Conservation (phyloP, 805 yeast genomes). For the Wickerhamiella parazyma region DNA sequence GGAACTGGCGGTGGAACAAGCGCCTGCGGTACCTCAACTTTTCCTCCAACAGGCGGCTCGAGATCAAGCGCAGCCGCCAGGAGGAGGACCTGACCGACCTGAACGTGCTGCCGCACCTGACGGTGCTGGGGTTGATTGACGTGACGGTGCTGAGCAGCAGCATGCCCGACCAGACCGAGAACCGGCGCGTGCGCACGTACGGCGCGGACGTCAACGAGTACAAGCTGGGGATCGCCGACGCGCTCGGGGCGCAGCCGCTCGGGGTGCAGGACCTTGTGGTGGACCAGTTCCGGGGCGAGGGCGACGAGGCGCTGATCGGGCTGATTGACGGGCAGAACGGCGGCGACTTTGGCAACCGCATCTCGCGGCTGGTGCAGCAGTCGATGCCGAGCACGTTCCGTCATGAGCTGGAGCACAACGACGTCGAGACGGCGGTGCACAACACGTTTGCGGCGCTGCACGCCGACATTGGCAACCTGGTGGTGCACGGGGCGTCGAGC, state of each 20-base stretch:
- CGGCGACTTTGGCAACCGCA: constrained; percentile 30
- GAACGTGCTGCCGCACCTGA: constrained; percentile 57
- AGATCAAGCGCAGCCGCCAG: constrained; percentile 35
- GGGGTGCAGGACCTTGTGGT: constrained; percentile 73
- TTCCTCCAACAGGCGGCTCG: constrained; percentile 85
- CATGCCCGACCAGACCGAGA: constrained; percentile 76
- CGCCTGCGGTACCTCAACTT: constrained; percentile 69
- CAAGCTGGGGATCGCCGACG: constrained; percentile 86
- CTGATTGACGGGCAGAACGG: constrained; percentile 63
- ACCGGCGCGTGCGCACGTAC: constrained; percentile 79
- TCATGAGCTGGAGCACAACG: constrained; percentile 42
- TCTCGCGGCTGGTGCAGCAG: constrained; percentile 61
- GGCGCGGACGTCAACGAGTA: constrained; percentile 63
- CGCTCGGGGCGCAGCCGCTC: constrained; percentile 53
- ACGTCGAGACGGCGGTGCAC: constrained; percentile 61
- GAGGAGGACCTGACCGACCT: constrained; percentile 39
- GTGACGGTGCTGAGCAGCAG: constrained; percentile 80
- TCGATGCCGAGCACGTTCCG: constrained; percentile 54
- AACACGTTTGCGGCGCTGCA: constrained; percentile 69
- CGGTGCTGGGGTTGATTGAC: constrained; percentile 80
- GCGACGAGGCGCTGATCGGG: constrained; percentile 68
- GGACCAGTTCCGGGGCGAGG: constrained; percentile 75
- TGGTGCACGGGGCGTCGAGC: constrained; percentile 11
- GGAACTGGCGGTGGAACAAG: constrained; percentile 90
- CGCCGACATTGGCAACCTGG: constrained; percentile 55